Conservation (phyloP, 2,329 filamentous ascomycete genomes). For the Curvularia hawaiiensis region DNA sequence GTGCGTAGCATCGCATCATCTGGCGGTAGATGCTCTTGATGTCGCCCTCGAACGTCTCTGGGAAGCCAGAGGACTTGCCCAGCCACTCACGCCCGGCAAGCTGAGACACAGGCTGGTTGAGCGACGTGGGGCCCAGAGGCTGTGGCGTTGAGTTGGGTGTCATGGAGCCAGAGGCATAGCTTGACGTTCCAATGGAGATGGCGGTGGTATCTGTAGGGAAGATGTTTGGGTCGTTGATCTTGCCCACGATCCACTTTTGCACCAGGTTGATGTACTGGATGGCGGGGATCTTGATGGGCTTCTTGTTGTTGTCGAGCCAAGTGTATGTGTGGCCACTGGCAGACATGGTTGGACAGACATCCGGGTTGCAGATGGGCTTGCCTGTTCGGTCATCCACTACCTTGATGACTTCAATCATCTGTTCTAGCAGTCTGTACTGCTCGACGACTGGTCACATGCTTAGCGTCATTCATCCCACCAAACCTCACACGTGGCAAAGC, state of each 20-base stretch:
- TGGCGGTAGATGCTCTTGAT: slow-evolving; percentile 71
- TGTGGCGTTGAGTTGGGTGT: slow-evolving; percentile 53
- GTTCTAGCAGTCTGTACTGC: slow-evolving; percentile 86
- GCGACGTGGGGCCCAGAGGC: slow-evolving; percentile 51
- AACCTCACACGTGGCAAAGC: slow-evolving; percentile 7
- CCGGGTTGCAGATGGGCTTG: slow-evolving; percentile 79
- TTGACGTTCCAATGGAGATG: slow-evolving; percentile 67
- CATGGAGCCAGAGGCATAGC: slow-evolving; percentile 60
- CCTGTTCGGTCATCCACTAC: slow-evolving; percentile 80
- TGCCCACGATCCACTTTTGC: slow-evolving; percentile 96
- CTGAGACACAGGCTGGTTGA: slow-evolving; percentile 63
- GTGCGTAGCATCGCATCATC: slow-evolving; percentile 61
- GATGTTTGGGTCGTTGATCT: slow-evolving; percentile 86
- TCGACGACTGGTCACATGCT: slow-evolving; percentile 72
- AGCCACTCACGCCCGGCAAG: slow-evolving; percentile 77
- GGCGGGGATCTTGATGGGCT: slow-evolving; percentile 90
- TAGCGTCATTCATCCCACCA: slow-evolving; percentile 15
- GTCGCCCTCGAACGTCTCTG: slow-evolving; percentile 65
- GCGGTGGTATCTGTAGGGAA: slow-evolving; percentile 85
- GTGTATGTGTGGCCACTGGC: slow-evolving; percentile 94
- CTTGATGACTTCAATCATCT: slow-evolving; percentile 87
- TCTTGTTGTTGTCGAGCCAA: slow-evolving; percentile 87
- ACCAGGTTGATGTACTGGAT: slow-evolving; percentile 94
- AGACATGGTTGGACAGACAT: slow-evolving; percentile 88
- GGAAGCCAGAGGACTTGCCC: slow-evolving; percentile 81